Conservation (phyloP, 73 alveolate species). For the Paramecium sexaurelia region DNA sequence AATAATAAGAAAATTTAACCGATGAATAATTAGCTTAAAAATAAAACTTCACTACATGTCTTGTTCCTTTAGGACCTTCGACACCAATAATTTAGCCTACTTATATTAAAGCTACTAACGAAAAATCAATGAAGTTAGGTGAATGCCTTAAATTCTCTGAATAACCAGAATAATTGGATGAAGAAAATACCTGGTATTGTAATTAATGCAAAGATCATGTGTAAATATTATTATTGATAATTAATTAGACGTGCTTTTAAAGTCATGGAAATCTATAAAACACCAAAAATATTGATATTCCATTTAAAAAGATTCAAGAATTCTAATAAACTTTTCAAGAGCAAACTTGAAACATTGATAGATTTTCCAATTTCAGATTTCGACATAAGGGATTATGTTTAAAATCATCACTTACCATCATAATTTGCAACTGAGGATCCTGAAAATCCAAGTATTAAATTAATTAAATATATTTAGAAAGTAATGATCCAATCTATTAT, state of each 20-base stretch:
- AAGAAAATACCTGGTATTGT: constrained; percentile 80
- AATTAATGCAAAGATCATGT: constrained; percentile 78
- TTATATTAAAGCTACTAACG: background rate
- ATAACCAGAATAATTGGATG: constrained; percentile 45
- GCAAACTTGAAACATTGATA: constrained; percentile 74
- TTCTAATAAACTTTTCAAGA: constrained; percentile 73
- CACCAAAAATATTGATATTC: constrained; percentile 82
- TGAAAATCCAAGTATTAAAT: background rate
- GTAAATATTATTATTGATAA: background rate
- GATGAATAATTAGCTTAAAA: constrained; percentile 20
- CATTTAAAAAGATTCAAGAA: constrained; percentile 86
- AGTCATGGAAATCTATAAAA: constrained; percentile 85
- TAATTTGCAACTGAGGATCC: background rate
- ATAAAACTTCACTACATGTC: background rate
- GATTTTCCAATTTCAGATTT: constrained; percentile 78
- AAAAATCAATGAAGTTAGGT: background rate
- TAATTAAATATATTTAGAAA: background rate
- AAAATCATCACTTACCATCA: constrained; percentile 16
- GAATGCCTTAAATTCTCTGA: constrained; percentile 51
- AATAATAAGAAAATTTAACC: background rate
- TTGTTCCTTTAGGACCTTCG: background rate
- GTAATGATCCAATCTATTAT: constrained; percentile 75
- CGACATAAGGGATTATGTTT: constrained; percentile 81
- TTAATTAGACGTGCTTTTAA: constrained; percentile 72
- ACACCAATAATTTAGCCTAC: background rate